These are phyloP conservation scores for Capsicum baccatum DNA, from an alignment of 257 asterid species.

Conservation along the genomic window DNA sequence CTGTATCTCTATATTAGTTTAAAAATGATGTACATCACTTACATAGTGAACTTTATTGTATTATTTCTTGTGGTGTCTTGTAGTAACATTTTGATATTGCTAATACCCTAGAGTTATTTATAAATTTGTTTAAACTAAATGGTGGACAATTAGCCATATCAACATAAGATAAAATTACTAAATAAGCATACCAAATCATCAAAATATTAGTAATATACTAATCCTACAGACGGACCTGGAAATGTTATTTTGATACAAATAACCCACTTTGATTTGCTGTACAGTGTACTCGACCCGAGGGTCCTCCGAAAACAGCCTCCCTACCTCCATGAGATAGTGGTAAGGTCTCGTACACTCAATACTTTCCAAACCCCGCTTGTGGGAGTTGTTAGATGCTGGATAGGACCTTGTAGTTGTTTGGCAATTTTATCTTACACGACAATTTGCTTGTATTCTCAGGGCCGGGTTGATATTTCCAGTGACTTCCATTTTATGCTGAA, in stretches of 20 bases:
- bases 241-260: neutral
- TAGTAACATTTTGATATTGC: slow-evolving; percentile 5
- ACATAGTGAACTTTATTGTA: neutral
- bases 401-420: neutral
- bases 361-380: too few species aligned
- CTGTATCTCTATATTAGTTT: slow-evolving; percentile 28
- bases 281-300: too few species aligned
- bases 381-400: neutral
- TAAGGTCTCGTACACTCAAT: too few species aligned
- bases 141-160: neutral
- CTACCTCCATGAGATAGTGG: too few species aligned
- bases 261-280: too few species aligned
- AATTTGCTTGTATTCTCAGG: neutral
- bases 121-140: neutral
- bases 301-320: too few species aligned
- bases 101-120: neutral
- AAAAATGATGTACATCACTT: neutral
- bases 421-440: neutral
- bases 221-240: neutral
- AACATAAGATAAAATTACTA: neutral
- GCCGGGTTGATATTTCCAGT: neutral
- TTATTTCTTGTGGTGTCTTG: slow-evolving; percentile 1
- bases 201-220: neutral
- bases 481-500: neutral
- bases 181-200: neutral